Evolutionary conservation across 2,329 filamentous ascomycete species (phyloP).

Genomic region (Colletotrichum sp.): DNA sequence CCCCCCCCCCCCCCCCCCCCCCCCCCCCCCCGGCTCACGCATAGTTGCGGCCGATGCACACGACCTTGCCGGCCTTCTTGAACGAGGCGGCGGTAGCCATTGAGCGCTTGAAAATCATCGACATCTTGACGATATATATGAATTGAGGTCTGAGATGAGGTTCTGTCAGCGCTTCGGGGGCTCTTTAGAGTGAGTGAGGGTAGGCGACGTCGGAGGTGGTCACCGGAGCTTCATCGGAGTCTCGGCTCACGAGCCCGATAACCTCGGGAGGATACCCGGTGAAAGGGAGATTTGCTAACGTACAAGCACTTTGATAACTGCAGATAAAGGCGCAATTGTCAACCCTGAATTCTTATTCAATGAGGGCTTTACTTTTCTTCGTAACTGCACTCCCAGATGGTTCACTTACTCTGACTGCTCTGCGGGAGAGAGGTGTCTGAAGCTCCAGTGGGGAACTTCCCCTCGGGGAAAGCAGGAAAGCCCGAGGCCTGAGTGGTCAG

Average conservation of each 20-base stretch:
- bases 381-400: background rate
- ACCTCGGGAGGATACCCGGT: background rate
- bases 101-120: slow-evolving; percentile 36
- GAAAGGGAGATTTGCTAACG: background rate
- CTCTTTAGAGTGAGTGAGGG: background rate
- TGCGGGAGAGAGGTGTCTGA: background rate
- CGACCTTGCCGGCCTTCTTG: slow-evolving; percentile 72
- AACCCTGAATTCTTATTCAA: background rate
- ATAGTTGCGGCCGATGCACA: slow-evolving; percentile 97
- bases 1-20: too few relatives aligned
- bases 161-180: background rate
- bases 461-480: background rate
- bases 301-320: background rate
- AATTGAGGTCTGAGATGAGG: background rate
- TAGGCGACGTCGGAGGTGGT: background rate
- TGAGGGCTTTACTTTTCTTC: background rate
- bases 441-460: background rate
- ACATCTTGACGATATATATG: slow-evolving; percentile 26
- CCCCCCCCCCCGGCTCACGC: slow-evolving; percentile 62
- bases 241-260: background rate
- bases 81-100: slow-evolving; percentile 50
- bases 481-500: background rate
- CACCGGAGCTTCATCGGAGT: slow-evolving; percentile 12
- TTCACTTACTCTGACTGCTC: background rate
- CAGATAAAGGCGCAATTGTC: background rate